Conservation (phyloP, 2,329 filamentous ascomycete genomes). For the Ploettnerulaceae sp. region DNA sequence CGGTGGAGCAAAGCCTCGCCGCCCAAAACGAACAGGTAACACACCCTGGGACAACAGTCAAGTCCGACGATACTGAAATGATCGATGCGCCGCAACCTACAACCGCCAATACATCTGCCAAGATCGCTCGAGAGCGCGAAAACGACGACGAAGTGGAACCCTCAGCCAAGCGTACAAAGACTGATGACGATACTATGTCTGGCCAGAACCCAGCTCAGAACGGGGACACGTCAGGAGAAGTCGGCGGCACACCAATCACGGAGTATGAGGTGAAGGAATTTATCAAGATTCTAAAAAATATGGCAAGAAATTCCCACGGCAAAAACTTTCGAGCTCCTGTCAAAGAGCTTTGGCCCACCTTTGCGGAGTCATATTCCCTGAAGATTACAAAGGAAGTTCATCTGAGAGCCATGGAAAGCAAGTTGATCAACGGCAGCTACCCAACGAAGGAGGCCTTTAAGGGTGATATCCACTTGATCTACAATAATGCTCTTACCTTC, state of each 20-base stretch:
- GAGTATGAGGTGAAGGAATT: constrained; percentile 56
- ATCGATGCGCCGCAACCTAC: constrained; percentile 32
- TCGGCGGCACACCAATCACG: constrained; percentile 42
- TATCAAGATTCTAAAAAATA: constrained; percentile 60
- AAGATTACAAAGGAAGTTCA: constrained; percentile 77
- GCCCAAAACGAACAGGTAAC: background rate
- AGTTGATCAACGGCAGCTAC: constrained; percentile 66
- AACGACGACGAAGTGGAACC: constrained; percentile 64
- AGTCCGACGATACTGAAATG: constrained; percentile 25
- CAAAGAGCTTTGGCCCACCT: constrained; percentile 64
- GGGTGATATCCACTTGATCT: constrained; percentile 70
- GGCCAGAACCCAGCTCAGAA: constrained; percentile 22
- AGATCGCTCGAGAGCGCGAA: constrained; percentile 71
- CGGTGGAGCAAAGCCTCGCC: background rate
- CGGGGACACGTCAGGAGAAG: constrained; percentile 17
- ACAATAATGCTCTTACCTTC: constrained; percentile 74
- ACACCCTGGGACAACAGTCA: background rate
- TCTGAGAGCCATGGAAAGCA: constrained; percentile 74
- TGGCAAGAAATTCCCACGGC: constrained; percentile 84
- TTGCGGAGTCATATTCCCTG: constrained; percentile 69
- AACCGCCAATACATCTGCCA: constrained; percentile 40
- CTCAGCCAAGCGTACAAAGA: constrained; percentile 75
- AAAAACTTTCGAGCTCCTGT: constrained; percentile 74
- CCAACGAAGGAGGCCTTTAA: constrained; percentile 65
- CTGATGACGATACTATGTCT: constrained; percentile 45